phyloP scores from a whole-genome alignment of 495 filamentous ascomycete genomes.

The Aspergillus olivimuriae region DNA sequence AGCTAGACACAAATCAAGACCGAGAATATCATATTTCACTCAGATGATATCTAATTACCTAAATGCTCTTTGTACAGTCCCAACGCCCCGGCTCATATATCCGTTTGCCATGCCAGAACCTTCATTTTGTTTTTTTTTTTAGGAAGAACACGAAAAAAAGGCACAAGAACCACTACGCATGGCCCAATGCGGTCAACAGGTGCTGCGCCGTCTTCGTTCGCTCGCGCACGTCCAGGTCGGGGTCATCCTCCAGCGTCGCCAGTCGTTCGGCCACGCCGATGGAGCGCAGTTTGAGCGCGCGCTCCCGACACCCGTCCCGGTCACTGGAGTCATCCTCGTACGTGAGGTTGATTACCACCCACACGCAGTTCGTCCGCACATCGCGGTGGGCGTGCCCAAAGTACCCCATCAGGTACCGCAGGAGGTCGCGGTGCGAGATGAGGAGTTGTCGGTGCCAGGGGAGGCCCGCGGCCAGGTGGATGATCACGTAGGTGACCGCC shows the following conservation, averaged over 20 bases:
- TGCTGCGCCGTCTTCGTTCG: conserved; percentile 70
- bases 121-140: no score
- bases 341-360: conserved; percentile 76
- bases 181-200: conserved; percentile 46
- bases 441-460: conserved; percentile 74
- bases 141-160: background rate
- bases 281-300: conserved; percentile 60
- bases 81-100: no score
- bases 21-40: no score
- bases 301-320: conserved; percentile 48
- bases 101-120: no score
- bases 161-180: conserved; percentile 14
- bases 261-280: conserved; percentile 66
- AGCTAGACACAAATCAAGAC: no score
- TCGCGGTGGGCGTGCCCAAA: conserved; percentile 63
- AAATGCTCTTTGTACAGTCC: no score
- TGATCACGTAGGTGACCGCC: conserved; percentile 67
- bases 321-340: conserved; percentile 72
- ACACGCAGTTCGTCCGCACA: conserved; percentile 69
- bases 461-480: conserved; percentile 76
- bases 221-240: conserved; percentile 78
- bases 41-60: no score
- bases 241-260: conserved; percentile 59
- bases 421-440: conserved; percentile 52
- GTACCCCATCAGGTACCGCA: conserved; percentile 45